These are phyloP conservation scores for Pythium aristosporum DNA, from an alignment of 352 stramenopile genomes.

Conservation along the genomic window DNA sequence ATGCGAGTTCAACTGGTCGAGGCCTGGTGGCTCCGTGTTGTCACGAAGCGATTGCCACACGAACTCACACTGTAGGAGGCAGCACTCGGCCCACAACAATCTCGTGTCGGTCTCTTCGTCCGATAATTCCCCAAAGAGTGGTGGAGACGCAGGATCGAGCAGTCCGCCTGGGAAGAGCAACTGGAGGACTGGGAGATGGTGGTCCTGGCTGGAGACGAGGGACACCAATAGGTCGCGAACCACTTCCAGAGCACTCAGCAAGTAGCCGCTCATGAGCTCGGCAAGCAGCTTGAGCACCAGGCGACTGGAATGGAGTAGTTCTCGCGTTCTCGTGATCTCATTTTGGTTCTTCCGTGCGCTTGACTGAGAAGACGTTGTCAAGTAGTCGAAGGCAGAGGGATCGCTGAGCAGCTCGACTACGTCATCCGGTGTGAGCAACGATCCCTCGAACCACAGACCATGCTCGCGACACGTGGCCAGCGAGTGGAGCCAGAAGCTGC, in stretches of 20 bases:
- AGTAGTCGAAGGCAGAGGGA: slow-evolving; percentile 3
- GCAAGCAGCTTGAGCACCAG: slow-evolving; percentile 50
- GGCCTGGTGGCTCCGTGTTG: not conserved
- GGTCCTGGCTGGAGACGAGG: not conserved
- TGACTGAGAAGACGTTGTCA: slow-evolving; percentile 6
- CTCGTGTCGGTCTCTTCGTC: slow-evolving; percentile 47
- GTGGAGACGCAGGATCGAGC: slow-evolving; percentile 24
- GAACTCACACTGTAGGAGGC: slow-evolving; percentile 48
- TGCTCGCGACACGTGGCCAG: slow-evolving; percentile 33
- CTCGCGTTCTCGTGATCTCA: not conserved
- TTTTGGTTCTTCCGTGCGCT: not conserved
- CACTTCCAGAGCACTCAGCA: slow-evolving; percentile 54
- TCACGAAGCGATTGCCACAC: slow-evolving; percentile 18
- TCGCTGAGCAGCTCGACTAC: slow-evolving; percentile 46
- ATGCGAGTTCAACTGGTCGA: not conserved
- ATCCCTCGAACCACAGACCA: slow-evolving; percentile 40
- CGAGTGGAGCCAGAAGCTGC: slow-evolving; percentile 15
- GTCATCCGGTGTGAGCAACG: slow-evolving; percentile 22
- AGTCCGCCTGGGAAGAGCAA: slow-evolving; percentile 46
- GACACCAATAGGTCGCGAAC: slow-evolving; percentile 11
- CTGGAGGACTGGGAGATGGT: slow-evolving; percentile 5
- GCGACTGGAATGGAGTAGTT: slow-evolving; percentile 25
- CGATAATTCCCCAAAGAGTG: slow-evolving; percentile 46
- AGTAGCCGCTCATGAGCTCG: slow-evolving; percentile 46
- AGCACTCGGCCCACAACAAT: slow-evolving; percentile 40